A percentile compares a stretch with the other conserved stretches of the same genome.
Evolutionary conservation across 306 rosid species (phyloP).

Genomic region (Rubus idaeus): DNA sequence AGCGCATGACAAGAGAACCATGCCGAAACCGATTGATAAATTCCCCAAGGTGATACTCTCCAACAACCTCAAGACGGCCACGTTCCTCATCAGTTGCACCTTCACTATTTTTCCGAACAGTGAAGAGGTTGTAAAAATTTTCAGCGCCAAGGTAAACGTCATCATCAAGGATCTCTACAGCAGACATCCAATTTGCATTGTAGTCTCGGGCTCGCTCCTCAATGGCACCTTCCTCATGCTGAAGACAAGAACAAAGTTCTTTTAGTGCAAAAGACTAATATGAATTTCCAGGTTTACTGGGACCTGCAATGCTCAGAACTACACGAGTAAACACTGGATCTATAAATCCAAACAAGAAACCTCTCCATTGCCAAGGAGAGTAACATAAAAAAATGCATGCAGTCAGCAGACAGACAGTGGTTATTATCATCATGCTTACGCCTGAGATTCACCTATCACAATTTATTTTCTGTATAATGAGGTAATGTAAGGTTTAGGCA

Average conservation of each 20-base stretch:
- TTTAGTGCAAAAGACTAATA: background rate
- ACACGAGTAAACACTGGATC: background rate
- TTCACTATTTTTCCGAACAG: slow-evolving; percentile 70
- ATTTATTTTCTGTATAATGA: background rate
- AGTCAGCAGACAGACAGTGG: background rate
- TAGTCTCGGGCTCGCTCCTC: slow-evolving; percentile 99
- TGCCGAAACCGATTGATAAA: slow-evolving; percentile 78
- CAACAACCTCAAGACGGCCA: slow-evolving; percentile 86
- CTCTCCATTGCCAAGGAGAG: background rate
- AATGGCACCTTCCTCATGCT: slow-evolving; percentile 99
- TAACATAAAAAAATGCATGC: background rate
- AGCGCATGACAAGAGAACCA: slow-evolving; percentile 91
- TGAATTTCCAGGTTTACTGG: background rate
- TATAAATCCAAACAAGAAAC: slow-evolving; percentile 1
- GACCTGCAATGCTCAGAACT: background rate
- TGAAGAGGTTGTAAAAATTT: slow-evolving; percentile 57
- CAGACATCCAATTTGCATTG: slow-evolving; percentile 94
- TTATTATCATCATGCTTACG: too few species aligned
- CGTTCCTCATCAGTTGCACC: slow-evolving; percentile 95
- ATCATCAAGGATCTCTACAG: slow-evolving; percentile 96
- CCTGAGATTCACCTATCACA: background rate
- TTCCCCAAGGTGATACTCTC: slow-evolving; percentile 93
- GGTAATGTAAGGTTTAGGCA: background rate
- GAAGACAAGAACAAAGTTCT: slow-evolving; percentile 9
- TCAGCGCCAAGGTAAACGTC: slow-evolving; percentile 92